Conservation (phyloP, 2,329 filamentous ascomycete genomes). For the Nigrospora osmanthi region DNA sequence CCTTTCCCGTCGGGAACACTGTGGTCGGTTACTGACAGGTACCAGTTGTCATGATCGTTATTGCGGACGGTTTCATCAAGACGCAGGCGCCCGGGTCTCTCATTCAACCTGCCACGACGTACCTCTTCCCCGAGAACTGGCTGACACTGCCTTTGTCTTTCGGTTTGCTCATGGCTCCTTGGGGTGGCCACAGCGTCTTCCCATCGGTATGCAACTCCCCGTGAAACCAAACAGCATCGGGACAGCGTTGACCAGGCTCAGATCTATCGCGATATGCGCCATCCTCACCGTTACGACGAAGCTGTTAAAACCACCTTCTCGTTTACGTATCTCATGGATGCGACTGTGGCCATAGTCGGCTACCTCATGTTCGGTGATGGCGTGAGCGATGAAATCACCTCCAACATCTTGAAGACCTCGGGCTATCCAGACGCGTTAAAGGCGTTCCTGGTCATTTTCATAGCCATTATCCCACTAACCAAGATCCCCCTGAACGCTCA, state of each 20-base stretch:
- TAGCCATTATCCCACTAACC: slow-evolving; percentile 88
- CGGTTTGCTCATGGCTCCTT: slow-evolving; percentile 76
- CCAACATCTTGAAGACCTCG: slow-evolving; percentile 70
- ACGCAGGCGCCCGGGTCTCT: slow-evolving; percentile 73
- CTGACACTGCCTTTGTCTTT: slow-evolving; percentile 79
- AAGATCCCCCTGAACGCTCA: slow-evolving; percentile 90
- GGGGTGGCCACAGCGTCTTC: slow-evolving; percentile 62
- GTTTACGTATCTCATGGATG: slow-evolving; percentile 79
- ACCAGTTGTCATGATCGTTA: slow-evolving; percentile 75
- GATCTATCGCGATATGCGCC: slow-evolving; percentile 57
- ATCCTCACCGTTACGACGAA: slow-evolving; percentile 68
- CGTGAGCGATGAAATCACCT: slow-evolving; percentile 84
- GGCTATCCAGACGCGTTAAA: slow-evolving; percentile 69
- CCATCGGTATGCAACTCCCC: slow-evolving; percentile 30
- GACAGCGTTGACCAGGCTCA: slow-evolving; percentile 11
- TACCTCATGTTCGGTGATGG: slow-evolving; percentile 90
- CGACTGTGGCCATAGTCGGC: slow-evolving; percentile 73
- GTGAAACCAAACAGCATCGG: too few species aligned
- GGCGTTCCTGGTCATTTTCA: slow-evolving; percentile 75
- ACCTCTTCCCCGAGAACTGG: slow-evolving; percentile 82
- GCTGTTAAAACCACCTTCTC: slow-evolving; percentile 75
- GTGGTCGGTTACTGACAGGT: background rate
- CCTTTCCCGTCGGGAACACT: too few species aligned
- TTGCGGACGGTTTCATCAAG: slow-evolving; percentile 83
- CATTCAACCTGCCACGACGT: slow-evolving; percentile 68